Base-by-base conservation (phyloP, 345 rosid species). In the Sonneratia alba region DNA sequence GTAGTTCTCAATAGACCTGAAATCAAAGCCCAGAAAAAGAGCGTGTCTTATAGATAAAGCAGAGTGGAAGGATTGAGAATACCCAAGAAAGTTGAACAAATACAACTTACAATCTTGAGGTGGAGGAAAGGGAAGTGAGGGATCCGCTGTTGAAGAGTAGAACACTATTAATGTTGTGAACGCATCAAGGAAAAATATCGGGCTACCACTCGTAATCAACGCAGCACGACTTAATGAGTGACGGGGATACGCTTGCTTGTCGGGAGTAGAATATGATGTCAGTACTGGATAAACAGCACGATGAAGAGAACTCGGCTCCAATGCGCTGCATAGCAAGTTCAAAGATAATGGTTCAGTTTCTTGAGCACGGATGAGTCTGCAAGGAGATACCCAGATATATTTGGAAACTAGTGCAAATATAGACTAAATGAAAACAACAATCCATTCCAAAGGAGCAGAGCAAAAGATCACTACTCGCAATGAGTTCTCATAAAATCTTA, bases 181-280 rank as follows among this genome's bases (percentile, higher is more conserved):
- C 40, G 98, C 99, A 69, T 95, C 98, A 0, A 95, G 90, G 89
- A 92, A 89, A 79, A 90, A 95, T 81, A 92, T 92, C 7, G 99
- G 98, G 81, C 99, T 95, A 22, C 92, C 96, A 45, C 99, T 92
- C 69, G 99, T 90, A 47, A 92, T 82, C 83, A 95, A 72, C 15
- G 97, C 94, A 0, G 97, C 93, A 34, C 92, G 94, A 81, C 99
- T 92, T 78, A 95, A 77, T 19, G 96, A 90, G 77, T 92, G 99
- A 36, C 94, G 96, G 1, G 99, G 97, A 82, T 86, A 95, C 71
- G 97, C 96, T 80, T 85, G 89, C 74, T 86, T 82, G 73, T 92
- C 98, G 0, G 94, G 98, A 32, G 96, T 81, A 27, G 98, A 83
- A 73, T 89, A 95, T 18, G 96, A 92, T 69, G 76, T 82, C 59